Evolutionary conservation across 331 rosid species (phyloP), one percentile per base, ranked within the genome.

Genomic region (Quercus tomentella): DNA sequence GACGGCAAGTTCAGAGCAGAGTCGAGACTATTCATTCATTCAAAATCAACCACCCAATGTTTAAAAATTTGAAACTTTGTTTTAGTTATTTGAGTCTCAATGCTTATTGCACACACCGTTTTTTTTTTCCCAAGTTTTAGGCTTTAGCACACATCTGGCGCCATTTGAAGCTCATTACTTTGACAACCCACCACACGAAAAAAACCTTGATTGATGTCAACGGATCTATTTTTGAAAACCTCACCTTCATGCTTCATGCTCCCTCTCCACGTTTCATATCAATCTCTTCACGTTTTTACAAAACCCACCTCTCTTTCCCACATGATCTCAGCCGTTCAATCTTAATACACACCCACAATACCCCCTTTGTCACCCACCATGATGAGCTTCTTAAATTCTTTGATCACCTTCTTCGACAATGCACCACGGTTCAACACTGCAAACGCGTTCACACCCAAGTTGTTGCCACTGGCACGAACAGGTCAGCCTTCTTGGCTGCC

Each of bases 381-480:
- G 31, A 76, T 70, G 87, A 85, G 15, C 73, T 86, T 65, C 76
- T 79, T 4, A 84, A 91, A 56, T 88, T 73, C 79, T 86, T 94
- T 62, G 82, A 88, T 16, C 66, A 25, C 43, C 45, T 85, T 82
- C 88, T 86, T 74, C 79, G 25, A 62, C 88, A 70, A 60, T 92
- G 90, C 74, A 35, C 56, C 52, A 58, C 86, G 43, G 74, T 82
- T 54, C 80, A 74, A 15, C 92, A 88, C 25, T 73, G 84, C 81
- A 90, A 80, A 63, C 90, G 89, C 78, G 71, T 86, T 33, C 97
- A 94, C 73, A 22, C 89, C 72, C 91, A 85, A 68, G 74, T 88
- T 43, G 17, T 89, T 70, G 67, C 86, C 70, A 79, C 83, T 14
- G 37, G 89, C 7, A 41, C 82, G 3, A 77, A 45, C 66, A 70